phyloP scores from a whole-genome alignment of 164 flowering plant species.

The Vitis cinerea region DNA sequence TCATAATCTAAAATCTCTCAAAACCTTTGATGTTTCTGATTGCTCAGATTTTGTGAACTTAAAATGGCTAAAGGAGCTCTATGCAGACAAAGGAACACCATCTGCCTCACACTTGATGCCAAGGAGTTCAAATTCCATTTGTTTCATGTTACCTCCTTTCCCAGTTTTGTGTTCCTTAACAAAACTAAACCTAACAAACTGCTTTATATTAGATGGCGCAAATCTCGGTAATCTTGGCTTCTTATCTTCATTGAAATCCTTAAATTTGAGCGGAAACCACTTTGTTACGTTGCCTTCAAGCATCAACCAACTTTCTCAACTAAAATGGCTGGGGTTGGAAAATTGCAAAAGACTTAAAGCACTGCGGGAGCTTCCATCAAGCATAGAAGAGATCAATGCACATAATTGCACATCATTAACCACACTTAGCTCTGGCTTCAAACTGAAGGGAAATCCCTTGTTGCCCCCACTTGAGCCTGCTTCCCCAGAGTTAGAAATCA shows the following conservation, averaged over 20 bases:
- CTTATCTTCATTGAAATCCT: neutral
- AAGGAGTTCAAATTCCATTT: neutral
- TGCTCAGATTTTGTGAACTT: no score
- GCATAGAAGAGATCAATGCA: no score
- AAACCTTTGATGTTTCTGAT: neutral
- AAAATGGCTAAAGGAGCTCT: no score
- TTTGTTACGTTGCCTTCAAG: neutral
- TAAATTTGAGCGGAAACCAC: neutral
- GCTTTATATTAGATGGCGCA: neutral
- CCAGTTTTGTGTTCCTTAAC: neutral
- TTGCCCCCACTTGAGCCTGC: no score
- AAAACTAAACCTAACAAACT: neutral
- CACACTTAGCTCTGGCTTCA: no score
- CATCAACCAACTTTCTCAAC: no score
- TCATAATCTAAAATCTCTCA: neutral
- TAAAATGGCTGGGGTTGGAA: no score
- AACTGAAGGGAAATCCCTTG: no score
- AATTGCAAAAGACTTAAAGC: no score
- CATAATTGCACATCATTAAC: no score
- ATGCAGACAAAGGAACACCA: neutral
- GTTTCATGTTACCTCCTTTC: neutral
- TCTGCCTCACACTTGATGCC: conserved; percentile 6
- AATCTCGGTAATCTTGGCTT: neutral
- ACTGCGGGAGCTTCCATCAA: no score
- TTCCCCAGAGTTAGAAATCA: no score